Evolutionary conservation across 176 grass and related monocot genomes (phyloP).

Genomic region (Avena insularis): DNA sequence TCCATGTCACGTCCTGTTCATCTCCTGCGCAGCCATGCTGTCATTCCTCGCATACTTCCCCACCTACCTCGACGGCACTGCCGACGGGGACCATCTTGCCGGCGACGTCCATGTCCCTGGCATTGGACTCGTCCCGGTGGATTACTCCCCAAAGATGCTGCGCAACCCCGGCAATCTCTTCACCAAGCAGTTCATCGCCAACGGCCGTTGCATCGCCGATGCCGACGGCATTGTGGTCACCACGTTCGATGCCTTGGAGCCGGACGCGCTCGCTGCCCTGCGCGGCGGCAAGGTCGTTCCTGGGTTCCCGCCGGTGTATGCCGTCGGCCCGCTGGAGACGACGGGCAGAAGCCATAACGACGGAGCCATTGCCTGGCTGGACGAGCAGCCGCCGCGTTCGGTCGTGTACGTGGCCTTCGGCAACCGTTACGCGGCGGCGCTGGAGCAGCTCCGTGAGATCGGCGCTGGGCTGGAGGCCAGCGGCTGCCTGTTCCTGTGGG

Average conservation of each 20-base stretch:
- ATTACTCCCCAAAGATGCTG: slow-evolving; percentile 37
- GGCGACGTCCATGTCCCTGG: slow-evolving; percentile 59
- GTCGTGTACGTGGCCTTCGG: slow-evolving; percentile 78
- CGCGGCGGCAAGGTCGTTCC: not conserved
- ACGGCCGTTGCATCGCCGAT: slow-evolving; percentile 30
- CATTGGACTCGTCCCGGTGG: slow-evolving; percentile 3
- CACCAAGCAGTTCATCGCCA: slow-evolving; percentile 61
- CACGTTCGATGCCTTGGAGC: slow-evolving; percentile 63
- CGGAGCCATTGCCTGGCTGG: slow-evolving; percentile 43
- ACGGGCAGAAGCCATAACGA: not conserved
- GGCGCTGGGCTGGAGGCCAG: slow-evolving; percentile 60
- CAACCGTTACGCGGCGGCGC: slow-evolving; percentile 48
- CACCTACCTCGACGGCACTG: not conserved
- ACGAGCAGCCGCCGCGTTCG: slow-evolving; percentile 53
- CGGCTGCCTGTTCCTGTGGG: slow-evolving; percentile 64
- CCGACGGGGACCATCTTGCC: not conserved
- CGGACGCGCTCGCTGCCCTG: slow-evolving; percentile 51
- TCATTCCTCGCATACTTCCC: slow-evolving; percentile 53
- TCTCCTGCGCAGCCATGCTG: slow-evolving; percentile 58
- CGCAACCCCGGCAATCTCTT: slow-evolving; percentile 53
- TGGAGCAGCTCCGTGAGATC: slow-evolving; percentile 58
- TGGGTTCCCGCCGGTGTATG: slow-evolving; percentile 45
- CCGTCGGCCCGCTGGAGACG: slow-evolving; percentile 46
- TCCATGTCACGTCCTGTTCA: slow-evolving; percentile 58
- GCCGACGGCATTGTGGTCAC: slow-evolving; percentile 52